Conservation (phyloP, 306 rosid species). For the Gastrolobium bilobum region DNA sequence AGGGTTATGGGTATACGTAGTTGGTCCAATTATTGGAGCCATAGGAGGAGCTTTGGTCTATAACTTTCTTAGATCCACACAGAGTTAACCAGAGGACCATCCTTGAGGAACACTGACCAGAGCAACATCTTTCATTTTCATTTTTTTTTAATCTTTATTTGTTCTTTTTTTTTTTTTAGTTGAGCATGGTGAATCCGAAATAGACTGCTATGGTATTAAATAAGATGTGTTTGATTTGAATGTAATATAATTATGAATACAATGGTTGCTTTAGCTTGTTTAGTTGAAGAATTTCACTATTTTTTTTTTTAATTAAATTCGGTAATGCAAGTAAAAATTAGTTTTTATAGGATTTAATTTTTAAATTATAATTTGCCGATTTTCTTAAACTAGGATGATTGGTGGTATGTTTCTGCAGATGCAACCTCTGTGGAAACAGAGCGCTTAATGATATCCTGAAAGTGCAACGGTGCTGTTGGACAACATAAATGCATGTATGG, state of each 20-base stretch:
- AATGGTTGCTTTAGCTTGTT: too few relatives aligned
- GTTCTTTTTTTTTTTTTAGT: not conserved
- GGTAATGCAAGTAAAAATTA: too few relatives aligned
- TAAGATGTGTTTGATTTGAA: not conserved
- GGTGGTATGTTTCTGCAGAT: too few relatives aligned
- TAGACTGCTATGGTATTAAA: not conserved
- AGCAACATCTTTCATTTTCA: not conserved
- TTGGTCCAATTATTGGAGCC: slow-evolving; percentile 70
- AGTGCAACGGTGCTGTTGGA: too few relatives aligned
- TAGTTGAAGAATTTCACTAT: too few relatives aligned
- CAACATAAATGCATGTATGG: too few relatives aligned
- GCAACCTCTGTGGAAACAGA: too few relatives aligned
- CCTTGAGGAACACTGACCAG: not conserved
- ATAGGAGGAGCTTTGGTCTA: slow-evolving; percentile 61
- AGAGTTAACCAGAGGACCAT: not conserved
- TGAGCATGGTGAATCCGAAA: not conserved
- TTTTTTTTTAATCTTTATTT: not conserved
- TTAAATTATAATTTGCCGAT: too few relatives aligned
- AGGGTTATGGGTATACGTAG: slow-evolving; percentile 62
- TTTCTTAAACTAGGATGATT: too few relatives aligned
- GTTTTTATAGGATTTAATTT: too few relatives aligned
- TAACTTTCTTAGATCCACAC: slow-evolving; percentile 53
- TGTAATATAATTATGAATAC: not conserved
- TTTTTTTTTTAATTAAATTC: too few relatives aligned
- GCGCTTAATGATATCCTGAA: too few relatives aligned